Evolutionary conservation across 148 eudicot species (phyloP), one percentile per base, ranked within the genome.

Genomic region (Camellia granthamiana): DNA sequence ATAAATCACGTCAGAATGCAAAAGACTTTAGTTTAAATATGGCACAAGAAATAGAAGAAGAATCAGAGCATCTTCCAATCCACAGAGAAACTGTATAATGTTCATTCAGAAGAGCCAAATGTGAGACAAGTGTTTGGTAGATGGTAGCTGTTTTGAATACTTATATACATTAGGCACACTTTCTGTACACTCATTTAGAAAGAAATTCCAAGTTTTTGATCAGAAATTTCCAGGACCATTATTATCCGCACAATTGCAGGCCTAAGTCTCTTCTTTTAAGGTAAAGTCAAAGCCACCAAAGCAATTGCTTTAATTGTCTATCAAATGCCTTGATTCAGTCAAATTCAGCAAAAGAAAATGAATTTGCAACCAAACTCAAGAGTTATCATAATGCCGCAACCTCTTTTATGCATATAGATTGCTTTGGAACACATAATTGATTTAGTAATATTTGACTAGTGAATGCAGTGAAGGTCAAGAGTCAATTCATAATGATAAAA

Each of bases 21-120:
- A 58, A 59, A 75, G 89, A 81, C 83, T 82, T 88, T 30, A 92
- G 82, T 2, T 43, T 42, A 75, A 13, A 75, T 2, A 56, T 42
- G 64, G 42, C 77, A 18, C 66, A 0, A 6, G 77, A 74, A 38
- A 14, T 41, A 58, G 52, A 58, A 38, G 65, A 75, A 8, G 66
- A 75, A 75, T 11, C 77, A 56, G 62, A 72, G 61, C 76, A 23
- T 43, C 74, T 72, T 58, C 65, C 47, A 75, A 58, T 55, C n/a
- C n/a, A 75, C 12, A 38, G 65, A 41, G 74, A 5, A 43, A 14
- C 49, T 75, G 64, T 38, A 75, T 58, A 38, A 75, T 14, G 77
- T 74, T 74, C 62, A 56, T 10, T 23, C 49, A 58, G 7, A 58
- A 58, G 13, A 9, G 65, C 51, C 7, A 75, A 55, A 16, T 58